These are phyloP conservation scores for Ramaria rubella DNA, from an alignment of 768 basidiomycete species.

Conservation along the genomic window DNA sequence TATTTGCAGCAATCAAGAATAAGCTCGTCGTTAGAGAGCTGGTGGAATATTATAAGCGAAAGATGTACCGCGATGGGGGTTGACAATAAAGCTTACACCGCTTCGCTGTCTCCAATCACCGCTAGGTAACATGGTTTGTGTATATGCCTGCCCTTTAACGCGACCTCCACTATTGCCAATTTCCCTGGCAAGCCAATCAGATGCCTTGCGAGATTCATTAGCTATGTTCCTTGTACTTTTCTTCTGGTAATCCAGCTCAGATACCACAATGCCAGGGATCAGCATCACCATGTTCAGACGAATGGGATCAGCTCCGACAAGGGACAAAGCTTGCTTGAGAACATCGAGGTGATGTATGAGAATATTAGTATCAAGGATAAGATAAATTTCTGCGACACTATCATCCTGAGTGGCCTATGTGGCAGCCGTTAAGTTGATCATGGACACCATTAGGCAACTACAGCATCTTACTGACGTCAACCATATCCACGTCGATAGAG, in stretches of 20 bases:
- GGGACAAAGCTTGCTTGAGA: constrained; percentile 56
- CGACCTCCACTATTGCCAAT: constrained; percentile 40
- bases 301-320: constrained; percentile 36
- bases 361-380: constrained; percentile 78
- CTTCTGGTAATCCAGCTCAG: constrained; percentile 63
- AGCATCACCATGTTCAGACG: constrained; percentile 47
- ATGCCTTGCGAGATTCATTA: constrained; percentile 65
- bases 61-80: not conserved
- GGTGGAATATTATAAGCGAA: constrained; percentile 15
- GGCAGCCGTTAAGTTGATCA: no score
- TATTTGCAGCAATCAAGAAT: constrained; percentile 74
- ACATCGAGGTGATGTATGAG: constrained; percentile 61
- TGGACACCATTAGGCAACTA: not conserved
- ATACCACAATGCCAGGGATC: constrained; percentile 67
- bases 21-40: constrained; percentile 54
- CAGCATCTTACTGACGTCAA: not conserved
- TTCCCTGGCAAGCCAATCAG: constrained; percentile 58
- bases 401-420: constrained; percentile 6
- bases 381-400: constrained; percentile 21
- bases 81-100: constrained; percentile 34
- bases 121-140: constrained; percentile 52
- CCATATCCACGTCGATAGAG: constrained; percentile 9
- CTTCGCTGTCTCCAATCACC: constrained; percentile 51
- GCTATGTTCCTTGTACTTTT: constrained; percentile 33
- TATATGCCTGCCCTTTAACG: constrained; percentile 55